A percentile compares a stretch with the other conserved stretches of the same genome.
These are phyloP conservation scores for Thinopyrum elongatum DNA, from an alignment of 176 grass and related monocot species.

Conservation along the genomic window DNA sequence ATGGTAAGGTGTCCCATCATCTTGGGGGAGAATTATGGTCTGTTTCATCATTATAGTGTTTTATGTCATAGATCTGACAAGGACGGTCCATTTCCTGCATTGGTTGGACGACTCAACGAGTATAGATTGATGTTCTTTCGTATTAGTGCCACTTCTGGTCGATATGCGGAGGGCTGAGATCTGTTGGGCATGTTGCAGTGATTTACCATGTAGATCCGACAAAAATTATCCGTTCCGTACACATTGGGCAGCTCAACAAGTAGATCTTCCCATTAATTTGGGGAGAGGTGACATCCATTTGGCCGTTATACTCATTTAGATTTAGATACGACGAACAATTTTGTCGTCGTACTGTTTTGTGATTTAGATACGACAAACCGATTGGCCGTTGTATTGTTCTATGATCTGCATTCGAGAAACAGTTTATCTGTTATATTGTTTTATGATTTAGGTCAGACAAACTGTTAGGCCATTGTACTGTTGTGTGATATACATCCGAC, in stretches of 20 bases:
- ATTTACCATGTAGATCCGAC: neutral
- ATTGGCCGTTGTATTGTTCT: neutral
- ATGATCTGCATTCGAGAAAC: neutral
- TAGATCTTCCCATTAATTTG: no score
- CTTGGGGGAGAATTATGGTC: neutral
- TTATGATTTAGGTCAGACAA: neutral
- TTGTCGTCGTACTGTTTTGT: neutral
- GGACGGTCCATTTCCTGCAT: neutral
- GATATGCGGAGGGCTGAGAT: neutral
- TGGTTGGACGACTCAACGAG: neutral
- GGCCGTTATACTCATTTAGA: no score
- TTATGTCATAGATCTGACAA: neutral
- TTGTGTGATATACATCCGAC: neutral
- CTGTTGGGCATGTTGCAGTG: neutral
- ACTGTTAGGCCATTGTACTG: neutral
- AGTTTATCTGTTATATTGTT: neutral
- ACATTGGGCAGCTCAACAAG: neutral
- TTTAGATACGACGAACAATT: no score
- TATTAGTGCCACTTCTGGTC: neutral
- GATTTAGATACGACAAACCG: neutral
- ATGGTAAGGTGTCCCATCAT: neutral
- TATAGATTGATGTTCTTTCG: neutral
- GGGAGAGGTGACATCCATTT: no score
- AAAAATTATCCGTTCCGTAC: neutral
- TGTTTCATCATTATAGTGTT: neutral